Evolutionary conservation across 23 red algal species (phyloP).

Genomic region (Pyropia yezoensis): DNA sequence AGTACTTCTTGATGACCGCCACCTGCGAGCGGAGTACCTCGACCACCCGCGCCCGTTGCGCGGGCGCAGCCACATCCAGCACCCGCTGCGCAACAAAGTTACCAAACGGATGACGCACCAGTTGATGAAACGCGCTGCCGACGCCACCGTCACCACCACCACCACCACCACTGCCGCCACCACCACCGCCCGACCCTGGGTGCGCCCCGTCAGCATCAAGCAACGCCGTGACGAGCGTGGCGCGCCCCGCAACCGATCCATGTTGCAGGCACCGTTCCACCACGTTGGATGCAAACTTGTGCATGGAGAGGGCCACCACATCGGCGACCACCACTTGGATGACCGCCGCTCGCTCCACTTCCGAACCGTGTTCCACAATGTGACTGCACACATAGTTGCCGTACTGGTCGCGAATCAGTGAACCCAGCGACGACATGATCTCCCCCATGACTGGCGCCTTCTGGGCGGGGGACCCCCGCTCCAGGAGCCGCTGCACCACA

Average conservation of each 20-base stretch:
- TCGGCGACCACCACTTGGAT: constrained; percentile 67
- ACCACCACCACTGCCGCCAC: background rate
- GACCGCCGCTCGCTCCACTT: constrained; percentile 55
- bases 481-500: constrained; percentile 91
- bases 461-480: constrained; percentile 64
- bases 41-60: constrained; percentile 70
- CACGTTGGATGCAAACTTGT: constrained; percentile 98
- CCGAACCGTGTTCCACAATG: constrained; percentile 80
- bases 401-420: constrained; percentile 88
- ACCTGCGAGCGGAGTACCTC: constrained; percentile 69
- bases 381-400: constrained; percentile 79
- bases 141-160: background rate
- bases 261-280: constrained; percentile 95
- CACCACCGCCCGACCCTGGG: background rate
- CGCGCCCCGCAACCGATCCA: constrained; percentile 58
- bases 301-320: constrained; percentile 64
- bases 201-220: constrained; percentile 37
- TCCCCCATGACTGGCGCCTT: constrained; percentile 83
- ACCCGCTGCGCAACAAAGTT: constrained; percentile 99
- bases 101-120: constrained; percentile 87
- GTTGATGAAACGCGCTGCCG: constrained; percentile 17
- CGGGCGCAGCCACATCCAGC: constrained; percentile 73
- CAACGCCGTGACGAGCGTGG: constrained; percentile 72
- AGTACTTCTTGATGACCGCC: constrained; percentile 80
- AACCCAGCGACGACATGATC: constrained; percentile 67